A percentile compares a stretch with the other conserved stretches of the same genome.
These are phyloP conservation scores for Dictyostelium firmibasis DNA, from an alignment of 78 protist species.

Conservation along the genomic window DNA sequence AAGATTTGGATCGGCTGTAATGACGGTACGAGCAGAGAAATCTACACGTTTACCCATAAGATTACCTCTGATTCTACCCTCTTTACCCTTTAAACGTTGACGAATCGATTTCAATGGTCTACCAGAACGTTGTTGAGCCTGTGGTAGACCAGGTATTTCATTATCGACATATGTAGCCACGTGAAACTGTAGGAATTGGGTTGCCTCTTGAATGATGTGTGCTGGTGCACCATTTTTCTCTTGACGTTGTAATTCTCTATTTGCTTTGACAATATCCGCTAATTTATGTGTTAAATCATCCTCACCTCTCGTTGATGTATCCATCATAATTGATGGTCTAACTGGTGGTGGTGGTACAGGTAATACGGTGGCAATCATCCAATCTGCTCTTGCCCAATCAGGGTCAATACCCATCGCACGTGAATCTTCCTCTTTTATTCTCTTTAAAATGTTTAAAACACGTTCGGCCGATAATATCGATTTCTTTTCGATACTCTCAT, in stretches of 20 bases:
- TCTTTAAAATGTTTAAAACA: slow-evolving; percentile 82
- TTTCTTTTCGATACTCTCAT: slow-evolving; percentile 82
- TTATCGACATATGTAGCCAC: slow-evolving; percentile 96
- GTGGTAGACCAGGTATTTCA: slow-evolving; percentile 91
- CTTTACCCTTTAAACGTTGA: slow-evolving; percentile 99
- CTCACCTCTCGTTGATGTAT: slow-evolving; percentile 50
- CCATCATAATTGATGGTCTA: slow-evolving; percentile 96
- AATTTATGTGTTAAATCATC: slow-evolving; percentile 94
- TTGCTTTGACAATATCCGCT: slow-evolving; percentile 91
- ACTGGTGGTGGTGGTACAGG: slow-evolving; percentile 99
- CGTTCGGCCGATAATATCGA: slow-evolving; percentile 82
- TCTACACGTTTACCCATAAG: slow-evolving; percentile 99
- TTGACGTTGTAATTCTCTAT: slow-evolving; percentile 74
- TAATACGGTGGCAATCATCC: slow-evolving; percentile 95
- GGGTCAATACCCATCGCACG: slow-evolving; percentile 92
- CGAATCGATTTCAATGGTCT: slow-evolving; percentile 97
- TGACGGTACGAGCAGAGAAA: slow-evolving; percentile 99
- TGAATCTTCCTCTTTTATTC: slow-evolving; percentile 87
- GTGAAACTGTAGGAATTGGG: slow-evolving; percentile 91
- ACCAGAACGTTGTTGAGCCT: slow-evolving; percentile 90
- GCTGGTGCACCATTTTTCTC: slow-evolving; percentile 85
- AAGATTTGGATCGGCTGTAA: slow-evolving; percentile 98
- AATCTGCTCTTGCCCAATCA: slow-evolving; percentile 94
- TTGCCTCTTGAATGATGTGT: slow-evolving; percentile 71
- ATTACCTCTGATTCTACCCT: slow-evolving; percentile 99